phyloP scores from a whole-genome alignment of 495 filamentous ascomycete genomes.

The Aspergillus campestris region DNA sequence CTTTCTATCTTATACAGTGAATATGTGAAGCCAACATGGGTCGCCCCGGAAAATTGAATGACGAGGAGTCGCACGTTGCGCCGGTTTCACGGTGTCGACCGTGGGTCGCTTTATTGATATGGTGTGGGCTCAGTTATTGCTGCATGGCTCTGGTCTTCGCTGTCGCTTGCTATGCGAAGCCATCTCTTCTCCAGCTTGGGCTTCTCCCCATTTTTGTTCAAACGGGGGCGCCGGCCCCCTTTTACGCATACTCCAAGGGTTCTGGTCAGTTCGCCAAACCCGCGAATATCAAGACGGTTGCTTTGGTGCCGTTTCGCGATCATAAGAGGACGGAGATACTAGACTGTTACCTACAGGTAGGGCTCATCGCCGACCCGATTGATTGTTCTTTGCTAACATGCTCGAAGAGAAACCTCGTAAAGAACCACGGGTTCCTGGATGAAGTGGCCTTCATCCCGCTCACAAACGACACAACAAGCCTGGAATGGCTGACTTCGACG shows the following conservation, averaged over 20 bases:
- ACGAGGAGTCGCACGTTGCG: slow-evolving; percentile 4
- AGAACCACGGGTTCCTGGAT: slow-evolving; percentile 45
- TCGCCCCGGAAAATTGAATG: neutral
- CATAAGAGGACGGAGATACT: slow-evolving; percentile 39
- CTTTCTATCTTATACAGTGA: neutral
- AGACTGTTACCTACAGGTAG: slow-evolving; percentile 44
- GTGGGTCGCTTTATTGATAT: slow-evolving; percentile 14
- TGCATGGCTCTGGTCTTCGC: slow-evolving; percentile 14
- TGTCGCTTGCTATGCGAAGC: slow-evolving; percentile 14
- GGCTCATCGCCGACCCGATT: neutral
- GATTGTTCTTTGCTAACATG: too few species aligned
- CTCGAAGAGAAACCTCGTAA: slow-evolving; percentile 38
- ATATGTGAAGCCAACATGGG: slow-evolving; percentile 16
- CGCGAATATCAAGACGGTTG: slow-evolving; percentile 35
- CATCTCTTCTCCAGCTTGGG: slow-evolving; percentile 15
- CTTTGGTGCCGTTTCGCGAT: slow-evolving; percentile 41
- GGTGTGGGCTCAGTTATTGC: slow-evolving; percentile 20
- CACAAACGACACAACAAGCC: slow-evolving; percentile 35
- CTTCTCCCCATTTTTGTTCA: slow-evolving; percentile 16
- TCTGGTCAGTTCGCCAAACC: slow-evolving; percentile 33
- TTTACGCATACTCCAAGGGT: slow-evolving; percentile 24
- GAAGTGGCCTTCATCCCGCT: slow-evolving; percentile 46
- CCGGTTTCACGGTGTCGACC: neutral
- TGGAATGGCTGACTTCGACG: slow-evolving; percentile 34
- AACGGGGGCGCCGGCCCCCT: slow-evolving; percentile 16